Evolutionary conservation across 192 early-diverging fungal species (phyloP).

Genomic region (Phycomyces nitens): DNA sequence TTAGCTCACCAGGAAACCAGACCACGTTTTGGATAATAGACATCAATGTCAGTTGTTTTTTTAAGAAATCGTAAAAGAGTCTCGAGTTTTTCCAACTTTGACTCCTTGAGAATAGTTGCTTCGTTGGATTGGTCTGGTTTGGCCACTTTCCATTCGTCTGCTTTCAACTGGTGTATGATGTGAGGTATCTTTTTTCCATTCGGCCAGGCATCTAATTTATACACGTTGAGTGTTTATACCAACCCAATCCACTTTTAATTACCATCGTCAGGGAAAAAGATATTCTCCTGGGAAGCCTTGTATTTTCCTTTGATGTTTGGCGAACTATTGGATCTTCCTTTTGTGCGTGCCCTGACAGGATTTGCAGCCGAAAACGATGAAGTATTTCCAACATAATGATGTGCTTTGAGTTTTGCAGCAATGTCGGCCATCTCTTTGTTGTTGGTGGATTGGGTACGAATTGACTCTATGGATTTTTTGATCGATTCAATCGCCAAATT

Average conservation of each 20-base stretch:
- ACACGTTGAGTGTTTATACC: background rate
- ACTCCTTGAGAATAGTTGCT: constrained; percentile 11
- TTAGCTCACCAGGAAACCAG: constrained; percentile 24
- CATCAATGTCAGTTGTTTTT: constrained; percentile 27
- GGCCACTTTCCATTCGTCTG: constrained; percentile 26
- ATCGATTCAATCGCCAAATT: constrained; percentile 22
- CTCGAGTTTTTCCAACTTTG: constrained; percentile 30
- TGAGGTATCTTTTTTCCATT: constrained; percentile 18
- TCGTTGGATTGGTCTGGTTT: background rate
- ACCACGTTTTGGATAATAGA: constrained; percentile 22
- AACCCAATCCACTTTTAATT: background rate
- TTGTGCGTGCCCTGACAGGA: constrained; percentile 9
- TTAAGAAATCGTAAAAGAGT: constrained; percentile 31
- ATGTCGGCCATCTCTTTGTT: constrained; percentile 9
- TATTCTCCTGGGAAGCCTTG: constrained; percentile 25
- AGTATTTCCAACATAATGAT: constrained; percentile 23
- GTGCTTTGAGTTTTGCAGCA: background rate
- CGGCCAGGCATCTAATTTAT: constrained; percentile 23
- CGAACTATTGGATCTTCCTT: constrained; percentile 15
- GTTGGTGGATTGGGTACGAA: constrained; percentile 24
- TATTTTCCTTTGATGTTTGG: constrained; percentile 21
- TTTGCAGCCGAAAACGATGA: constrained; percentile 60
- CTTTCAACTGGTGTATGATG: constrained; percentile 9
- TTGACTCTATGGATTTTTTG: constrained; percentile 28
- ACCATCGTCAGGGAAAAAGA: constrained; percentile 35